A percentile compares a stretch with the other conserved stretches of the same genome.
Conservation (phyloP, 352 stramenopile species). For the Phytophthora colocasiae region DNA sequence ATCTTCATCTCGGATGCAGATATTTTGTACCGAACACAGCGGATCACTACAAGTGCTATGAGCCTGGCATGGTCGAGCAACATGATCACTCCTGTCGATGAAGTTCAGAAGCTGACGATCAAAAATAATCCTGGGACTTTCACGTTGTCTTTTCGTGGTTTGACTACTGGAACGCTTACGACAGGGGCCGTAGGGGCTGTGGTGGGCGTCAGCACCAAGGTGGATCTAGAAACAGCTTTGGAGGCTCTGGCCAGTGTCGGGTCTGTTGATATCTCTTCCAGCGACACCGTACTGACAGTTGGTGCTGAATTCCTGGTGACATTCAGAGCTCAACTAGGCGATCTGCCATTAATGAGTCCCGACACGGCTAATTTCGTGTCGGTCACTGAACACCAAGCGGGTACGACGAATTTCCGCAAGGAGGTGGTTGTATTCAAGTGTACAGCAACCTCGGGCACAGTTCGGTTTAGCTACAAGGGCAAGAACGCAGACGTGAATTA, state of each 20-base stretch:
- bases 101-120: conserved; percentile 63
- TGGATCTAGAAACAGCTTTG: conserved; percentile 41
- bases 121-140: conserved; percentile 38
- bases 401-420: conserved; percentile 71
- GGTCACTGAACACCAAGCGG: conserved; percentile 37
- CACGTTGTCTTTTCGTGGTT: conserved; percentile 62
- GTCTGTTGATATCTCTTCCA: conserved; percentile 48
- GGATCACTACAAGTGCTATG: conserved; percentile 54
- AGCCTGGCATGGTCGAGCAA: conserved; percentile 66
- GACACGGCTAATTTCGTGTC: conserved; percentile 24
- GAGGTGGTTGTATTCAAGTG: conserved; percentile 70
- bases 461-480: conserved; percentile 44
- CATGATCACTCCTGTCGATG: conserved; percentile 35
- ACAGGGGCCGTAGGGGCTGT: conserved; percentile 17
- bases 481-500: conserved; percentile 30
- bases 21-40: conserved; percentile 60
- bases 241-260: conserved; percentile 54
- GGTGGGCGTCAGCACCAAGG: conserved; percentile 39
- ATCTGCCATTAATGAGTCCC: conserved; percentile 47
- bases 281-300: conserved; percentile 29
- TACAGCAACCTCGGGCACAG: conserved; percentile 33
- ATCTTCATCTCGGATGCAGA: conserved; percentile 60
- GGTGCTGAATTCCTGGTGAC: conserved; percentile 50
- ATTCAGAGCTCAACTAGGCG: conserved; percentile 60
- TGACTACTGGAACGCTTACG: conserved; percentile 32